Evolutionary conservation across 768 basidiomycete species (phyloP).

Genomic region (Boletellus emodensis): DNA sequence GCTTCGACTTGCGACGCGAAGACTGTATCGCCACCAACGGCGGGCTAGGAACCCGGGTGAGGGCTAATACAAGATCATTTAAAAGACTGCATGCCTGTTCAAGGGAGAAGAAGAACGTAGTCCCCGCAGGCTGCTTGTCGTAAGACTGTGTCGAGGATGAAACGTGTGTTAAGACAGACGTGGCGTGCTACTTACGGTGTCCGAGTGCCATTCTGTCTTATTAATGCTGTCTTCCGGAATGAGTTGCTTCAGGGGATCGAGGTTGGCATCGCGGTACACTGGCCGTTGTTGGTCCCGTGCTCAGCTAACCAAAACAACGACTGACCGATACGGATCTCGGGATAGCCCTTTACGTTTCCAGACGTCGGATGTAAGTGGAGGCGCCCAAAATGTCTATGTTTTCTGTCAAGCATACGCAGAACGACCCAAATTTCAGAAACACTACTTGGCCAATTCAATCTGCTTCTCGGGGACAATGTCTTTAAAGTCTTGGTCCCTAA

Average conservation of each 20-base stretch:
- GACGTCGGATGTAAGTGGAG: constrained; percentile 46
- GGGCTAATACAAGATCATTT: too few species aligned
- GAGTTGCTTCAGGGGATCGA: constrained; percentile 42
- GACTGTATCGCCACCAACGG: constrained; percentile 50
- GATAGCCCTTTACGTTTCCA: constrained; percentile 51
- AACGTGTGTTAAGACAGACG: neutral
- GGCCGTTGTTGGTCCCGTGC: neutral
- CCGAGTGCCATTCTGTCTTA: constrained; percentile 50
- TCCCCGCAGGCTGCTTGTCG: constrained; percentile 52
- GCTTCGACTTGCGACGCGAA: constrained; percentile 57
- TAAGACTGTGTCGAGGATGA: constrained; percentile 37
- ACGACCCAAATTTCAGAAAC: neutral
- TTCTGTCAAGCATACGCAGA: neutral
- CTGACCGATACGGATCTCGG: constrained; percentile 56
- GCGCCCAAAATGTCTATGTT: constrained; percentile 40
- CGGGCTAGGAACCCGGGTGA: constrained; percentile 16
- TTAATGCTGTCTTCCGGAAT: constrained; percentile 39
- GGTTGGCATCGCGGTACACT: constrained; percentile 50
- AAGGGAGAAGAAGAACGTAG: constrained; percentile 55
- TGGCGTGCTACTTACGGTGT: constrained; percentile 36
- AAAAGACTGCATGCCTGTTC: constrained; percentile 34
- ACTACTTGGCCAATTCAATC: constrained; percentile 46
- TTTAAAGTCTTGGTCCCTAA: constrained; percentile 62
- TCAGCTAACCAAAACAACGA: neutral
- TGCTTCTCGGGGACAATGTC: constrained; percentile 50